Conservation (phyloP, 2,329 filamentous ascomycete species). For the Colletotrichum phormii region DNA sequence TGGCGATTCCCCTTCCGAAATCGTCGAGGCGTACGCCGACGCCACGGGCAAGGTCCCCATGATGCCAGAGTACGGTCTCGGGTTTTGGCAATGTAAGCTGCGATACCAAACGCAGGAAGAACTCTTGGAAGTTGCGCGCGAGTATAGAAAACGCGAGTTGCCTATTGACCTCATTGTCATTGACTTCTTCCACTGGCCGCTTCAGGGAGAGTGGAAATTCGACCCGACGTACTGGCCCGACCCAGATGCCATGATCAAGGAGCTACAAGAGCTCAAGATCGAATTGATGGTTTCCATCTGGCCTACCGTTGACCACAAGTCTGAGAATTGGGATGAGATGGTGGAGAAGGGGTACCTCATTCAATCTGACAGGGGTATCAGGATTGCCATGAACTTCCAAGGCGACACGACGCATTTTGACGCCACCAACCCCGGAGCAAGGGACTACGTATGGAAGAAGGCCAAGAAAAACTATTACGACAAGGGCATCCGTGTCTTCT, state of each 20-base stretch:
- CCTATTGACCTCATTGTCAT: conserved; percentile 72
- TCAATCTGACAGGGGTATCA: conserved; percentile 68
- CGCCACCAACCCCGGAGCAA: conserved; percentile 70
- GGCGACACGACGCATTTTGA: conserved; percentile 72
- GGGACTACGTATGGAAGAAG: conserved; percentile 69
- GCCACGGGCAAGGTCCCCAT: conserved; percentile 68
- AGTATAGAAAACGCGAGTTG: conserved; percentile 63
- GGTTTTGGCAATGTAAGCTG: conserved; percentile 74
- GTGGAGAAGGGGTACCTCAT: conserved; percentile 66
- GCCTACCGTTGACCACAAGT: conserved; percentile 62
- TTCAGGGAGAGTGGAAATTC: conserved; percentile 76
- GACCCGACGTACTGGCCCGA: conserved; percentile 74
- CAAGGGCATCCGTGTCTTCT: conserved; percentile 73
- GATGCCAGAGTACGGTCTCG: conserved; percentile 74
- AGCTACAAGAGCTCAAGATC: conserved; percentile 67
- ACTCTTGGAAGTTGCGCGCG: conserved; percentile 65
- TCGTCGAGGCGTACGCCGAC: conserved; percentile 64
- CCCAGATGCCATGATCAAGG: conserved; percentile 72
- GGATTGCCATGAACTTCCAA: conserved; percentile 68
- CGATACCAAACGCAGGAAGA: conserved; percentile 73
- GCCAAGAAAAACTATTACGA: conserved; percentile 70
- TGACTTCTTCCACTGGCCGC: conserved; percentile 74
- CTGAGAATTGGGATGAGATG: conserved; percentile 46
- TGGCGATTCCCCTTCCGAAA: conserved; percentile 62
- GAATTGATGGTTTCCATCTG: conserved; percentile 78